phyloP scores from a whole-genome alignment of 805 yeast species.

The Yarrowia osloensis region DNA sequence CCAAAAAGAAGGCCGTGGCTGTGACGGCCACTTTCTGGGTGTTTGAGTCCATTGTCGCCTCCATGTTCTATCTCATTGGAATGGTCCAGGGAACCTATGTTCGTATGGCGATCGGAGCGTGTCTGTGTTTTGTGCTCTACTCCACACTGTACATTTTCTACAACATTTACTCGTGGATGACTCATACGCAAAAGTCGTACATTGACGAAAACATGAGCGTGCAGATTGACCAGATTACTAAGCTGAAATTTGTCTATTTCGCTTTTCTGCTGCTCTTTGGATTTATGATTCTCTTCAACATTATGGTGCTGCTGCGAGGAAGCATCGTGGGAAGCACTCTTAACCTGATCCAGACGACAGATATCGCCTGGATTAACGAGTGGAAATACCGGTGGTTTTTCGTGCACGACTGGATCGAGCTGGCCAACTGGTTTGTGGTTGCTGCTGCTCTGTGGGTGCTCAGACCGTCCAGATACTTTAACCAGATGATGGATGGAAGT shows the following conservation, averaged over 20 bases:
- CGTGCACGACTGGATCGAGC: constrained; percentile 28
- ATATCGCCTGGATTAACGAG: constrained; percentile 11
- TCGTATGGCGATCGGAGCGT: constrained; percentile 11
- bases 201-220: constrained; percentile 20
- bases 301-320: constrained; percentile 19
- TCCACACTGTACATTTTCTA: neutral
- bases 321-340: neutral
- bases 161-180: constrained; percentile 8
- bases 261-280: neutral
- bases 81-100: constrained; percentile 21
- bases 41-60: constrained; percentile 6
- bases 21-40: constrained; percentile 6
- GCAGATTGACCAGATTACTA: neutral
- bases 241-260: neutral
- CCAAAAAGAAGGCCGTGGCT: constrained; percentile 13
- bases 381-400: constrained; percentile 28
- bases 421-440: neutral
- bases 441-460: neutral
- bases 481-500: constrained; percentile 28
- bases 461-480: constrained; percentile 16
- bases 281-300: neutral
- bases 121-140: constrained; percentile 21
- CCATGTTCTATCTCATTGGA: constrained; percentile 20
- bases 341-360: neutral
- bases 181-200: neutral